phyloP scores from a whole-genome alignment of 345 rosid species.

The Eucalyptus decipiens region DNA sequence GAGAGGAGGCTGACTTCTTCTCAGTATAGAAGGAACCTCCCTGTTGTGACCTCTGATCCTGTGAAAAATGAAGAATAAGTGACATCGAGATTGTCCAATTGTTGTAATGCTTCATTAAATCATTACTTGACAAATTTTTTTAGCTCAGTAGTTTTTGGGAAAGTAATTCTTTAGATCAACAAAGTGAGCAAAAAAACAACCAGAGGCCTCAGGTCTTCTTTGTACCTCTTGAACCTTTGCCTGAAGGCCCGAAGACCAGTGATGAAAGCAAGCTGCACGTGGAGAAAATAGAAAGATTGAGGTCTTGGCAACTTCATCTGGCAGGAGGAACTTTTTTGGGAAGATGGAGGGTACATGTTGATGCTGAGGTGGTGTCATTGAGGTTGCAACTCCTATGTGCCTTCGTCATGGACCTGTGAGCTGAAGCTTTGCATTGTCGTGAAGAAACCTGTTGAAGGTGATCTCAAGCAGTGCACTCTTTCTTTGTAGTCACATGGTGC shows the following conservation, averaged over 20 bases:
- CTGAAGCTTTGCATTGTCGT: not conserved
- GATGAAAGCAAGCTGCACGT: not conserved
- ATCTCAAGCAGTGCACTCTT: not conserved
- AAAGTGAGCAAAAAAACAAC: not conserved
- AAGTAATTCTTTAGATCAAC: not conserved
- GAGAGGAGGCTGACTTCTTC: conserved; percentile 89
- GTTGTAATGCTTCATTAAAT: not conserved
- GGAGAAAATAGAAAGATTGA: not conserved
- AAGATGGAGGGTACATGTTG: not conserved
- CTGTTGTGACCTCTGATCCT: conserved; percentile 33
- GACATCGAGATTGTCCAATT: not conserved
- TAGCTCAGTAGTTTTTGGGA: not conserved
- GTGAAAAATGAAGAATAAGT: conserved; percentile 15
- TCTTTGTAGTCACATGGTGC: not conserved
- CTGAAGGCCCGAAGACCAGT: not conserved
- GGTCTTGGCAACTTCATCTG: not conserved
- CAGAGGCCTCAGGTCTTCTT: not conserved
- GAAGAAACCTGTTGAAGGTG: not conserved
- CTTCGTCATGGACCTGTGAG: not conserved
- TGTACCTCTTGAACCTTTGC: not conserved
- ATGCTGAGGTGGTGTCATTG: not conserved
- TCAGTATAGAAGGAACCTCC: conserved; percentile 59
- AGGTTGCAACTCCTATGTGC: not conserved
- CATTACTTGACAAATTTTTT: not conserved
- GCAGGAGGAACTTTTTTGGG: not conserved